phyloP scores from a whole-genome alignment of 257 asterid genomes.

The Leptodermis oblonga region DNA sequence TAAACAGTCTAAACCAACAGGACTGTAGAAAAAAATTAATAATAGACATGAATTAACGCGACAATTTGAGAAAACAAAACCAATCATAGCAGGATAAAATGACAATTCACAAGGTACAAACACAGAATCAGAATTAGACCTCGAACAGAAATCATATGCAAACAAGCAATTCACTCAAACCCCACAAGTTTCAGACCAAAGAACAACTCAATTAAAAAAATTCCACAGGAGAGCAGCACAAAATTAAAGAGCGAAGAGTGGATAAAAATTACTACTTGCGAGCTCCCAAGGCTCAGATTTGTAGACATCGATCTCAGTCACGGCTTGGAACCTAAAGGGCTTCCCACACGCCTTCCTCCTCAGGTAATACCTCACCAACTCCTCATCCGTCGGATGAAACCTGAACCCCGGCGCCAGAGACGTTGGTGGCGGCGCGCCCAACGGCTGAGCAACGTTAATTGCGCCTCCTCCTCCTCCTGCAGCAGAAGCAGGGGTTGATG shows the following conservation, averaged over 20 bases:
- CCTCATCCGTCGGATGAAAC: slow-evolving; percentile 97
- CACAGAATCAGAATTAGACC: neutral
- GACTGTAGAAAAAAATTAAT: neutral
- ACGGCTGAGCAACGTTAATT: slow-evolving; percentile 22
- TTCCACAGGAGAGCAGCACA: neutral
- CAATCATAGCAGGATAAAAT: neutral
- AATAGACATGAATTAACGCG: neutral
- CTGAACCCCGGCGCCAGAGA: slow-evolving; percentile 93
- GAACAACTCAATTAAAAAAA: neutral
- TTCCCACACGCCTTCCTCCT: slow-evolving; percentile 79
- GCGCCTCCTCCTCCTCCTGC: slow-evolving; percentile 16
- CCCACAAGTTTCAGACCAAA: neutral
- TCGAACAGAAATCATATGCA: neutral
- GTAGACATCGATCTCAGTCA: slow-evolving; percentile 85
- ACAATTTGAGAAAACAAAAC: neutral
- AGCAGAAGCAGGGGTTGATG: slow-evolving; percentile 7
- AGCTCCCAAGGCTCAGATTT: slow-evolving; percentile 99
- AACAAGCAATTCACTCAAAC: slow-evolving; percentile 2
- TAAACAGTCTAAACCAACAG: neutral
- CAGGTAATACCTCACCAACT: slow-evolving; percentile 73
- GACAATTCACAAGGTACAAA: no score
- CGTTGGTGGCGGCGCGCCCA: slow-evolving; percentile 47
- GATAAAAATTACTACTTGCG: slow-evolving; percentile 45
- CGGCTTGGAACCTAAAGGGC: slow-evolving; percentile 86
- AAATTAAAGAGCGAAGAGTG: neutral